Evolutionary conservation across 2,329 filamentous ascomycete species (phyloP), one percentile per base, ranked within the genome.

Genomic region (Cercospora berteroae): DNA sequence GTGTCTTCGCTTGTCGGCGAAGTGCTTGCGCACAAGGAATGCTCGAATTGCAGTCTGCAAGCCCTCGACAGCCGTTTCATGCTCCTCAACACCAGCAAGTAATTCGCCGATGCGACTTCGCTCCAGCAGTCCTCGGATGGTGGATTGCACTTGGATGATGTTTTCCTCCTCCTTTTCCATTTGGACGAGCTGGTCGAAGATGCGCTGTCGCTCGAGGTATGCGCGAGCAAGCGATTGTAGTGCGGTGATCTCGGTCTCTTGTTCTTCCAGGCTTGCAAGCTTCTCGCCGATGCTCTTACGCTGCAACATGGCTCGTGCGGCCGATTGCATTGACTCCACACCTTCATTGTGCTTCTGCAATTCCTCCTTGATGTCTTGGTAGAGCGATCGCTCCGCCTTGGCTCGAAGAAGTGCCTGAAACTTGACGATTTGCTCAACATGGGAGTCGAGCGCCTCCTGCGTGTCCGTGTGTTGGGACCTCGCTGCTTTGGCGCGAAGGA

Each of bases 1-100:
- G 81, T 91, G 94, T 23, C 88, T 89, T 77, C 90, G 89, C 84
- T 97, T 97, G 79, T 96, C 92, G 62, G 87, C 88, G 74, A 96
- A 98, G 18, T 84, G 85, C 13, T 83, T 85, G 36, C 94, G 87
- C 33, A 98, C 87, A 2, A 96, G 79, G 74, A 88, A 89, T 3
- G 88, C 94, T 73, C 90, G 88, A 7, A 90, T 87, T 5, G 87
- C 84, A 5, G 93, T 85, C 78, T 98, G 94, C 25, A 97, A 80
- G 31, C 89, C 90, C 8, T 88, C 81, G 67, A 97, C 85, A 0
- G 84, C 83, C n/a, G 90, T 89, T 75, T 98, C 94, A 70, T 96
- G 88, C 63, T 90, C 90, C 67, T 96, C 92, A 2, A 98, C 85
- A 71, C 94, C 88, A 23, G 85, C 86, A 44, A 99, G 84, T 1